Conservation (phyloP, 176 grass and related monocot species). For the maize (Zea mays) region Zm-B73-REFERENCE-NAM-5.0 NC_050104.1:113018001-113018500, state of each 20-base stretch:
- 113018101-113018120: constrained; percentile 45
- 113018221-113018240: constrained; percentile 6
- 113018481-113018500: background rate
- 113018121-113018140: constrained; percentile 71
- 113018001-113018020: constrained; percentile 66
- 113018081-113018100: constrained; percentile 60
- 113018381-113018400: background rate
- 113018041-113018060: constrained; percentile 53
- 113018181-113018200: constrained; percentile 62
- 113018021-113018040: constrained; percentile 66
- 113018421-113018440: constrained; percentile 41
- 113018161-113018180: constrained; percentile 79
- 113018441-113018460: constrained; percentile 9
- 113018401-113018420: constrained; percentile 6
- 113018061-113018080: constrained; percentile 42
- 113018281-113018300: background rate
- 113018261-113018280: background rate
- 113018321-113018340: constrained; percentile 12
- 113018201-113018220: constrained; percentile 68
- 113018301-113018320: background rate
- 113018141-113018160: constrained; percentile 59
- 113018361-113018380: background rate
- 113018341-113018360: background rate
- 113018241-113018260: constrained; percentile 35
- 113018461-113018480: constrained; percentile 13